Percentiles rank a stretch among this genome's conserved stretches.
Evolutionary conservation across 2,329 filamentous ascomycete species (phyloP).

Genomic region (Penicillium griseofulvum): DNA sequence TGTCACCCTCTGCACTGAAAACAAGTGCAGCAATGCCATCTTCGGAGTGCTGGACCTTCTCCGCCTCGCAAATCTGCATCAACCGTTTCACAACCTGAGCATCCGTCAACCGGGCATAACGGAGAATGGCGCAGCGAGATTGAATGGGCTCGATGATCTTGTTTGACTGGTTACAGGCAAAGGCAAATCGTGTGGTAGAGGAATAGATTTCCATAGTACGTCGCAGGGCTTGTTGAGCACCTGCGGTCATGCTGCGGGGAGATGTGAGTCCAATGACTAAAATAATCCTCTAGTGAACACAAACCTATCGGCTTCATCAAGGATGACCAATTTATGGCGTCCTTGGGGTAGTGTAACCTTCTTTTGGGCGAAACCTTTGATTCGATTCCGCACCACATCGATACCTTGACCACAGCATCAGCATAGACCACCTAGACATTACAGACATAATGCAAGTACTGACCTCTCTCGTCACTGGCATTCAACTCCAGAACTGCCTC

Average conservation of each 20-base stretch:
- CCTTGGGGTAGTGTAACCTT: conserved; percentile 92
- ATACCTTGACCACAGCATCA: conserved; percentile 60
- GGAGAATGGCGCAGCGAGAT: conserved; percentile 90
- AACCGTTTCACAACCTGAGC: conserved; percentile 87
- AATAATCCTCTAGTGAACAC: neutral
- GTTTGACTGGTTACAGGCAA: conserved; percentile 97
- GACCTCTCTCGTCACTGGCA: conserved; percentile 88
- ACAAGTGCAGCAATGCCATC: conserved; percentile 94
- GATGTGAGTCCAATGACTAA: neutral
- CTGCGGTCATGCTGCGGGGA: conserved; percentile 78
- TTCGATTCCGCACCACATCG: conserved; percentile 93
- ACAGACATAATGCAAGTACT: neutral
- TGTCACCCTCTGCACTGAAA: conserved; percentile 95
- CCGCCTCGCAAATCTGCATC: conserved; percentile 87
- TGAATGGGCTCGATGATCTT: conserved; percentile 99
- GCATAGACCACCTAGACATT: neutral
- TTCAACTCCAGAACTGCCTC: conserved; percentile 96
- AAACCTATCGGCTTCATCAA: conserved; percentile 89
- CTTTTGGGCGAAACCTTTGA: conserved; percentile 98
- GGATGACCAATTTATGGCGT: conserved; percentile 92
- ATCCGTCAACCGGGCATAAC: conserved; percentile 89
- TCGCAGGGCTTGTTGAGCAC: conserved; percentile 90
- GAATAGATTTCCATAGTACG: conserved; percentile 99
- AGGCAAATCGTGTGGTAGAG: conserved; percentile 92
- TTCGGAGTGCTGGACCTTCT: conserved; percentile 85